These are phyloP conservation scores for Ophiostoma quercus DNA, from an alignment of 2,329 filamentous ascomycete genomes.

Conservation along the genomic window DNA sequence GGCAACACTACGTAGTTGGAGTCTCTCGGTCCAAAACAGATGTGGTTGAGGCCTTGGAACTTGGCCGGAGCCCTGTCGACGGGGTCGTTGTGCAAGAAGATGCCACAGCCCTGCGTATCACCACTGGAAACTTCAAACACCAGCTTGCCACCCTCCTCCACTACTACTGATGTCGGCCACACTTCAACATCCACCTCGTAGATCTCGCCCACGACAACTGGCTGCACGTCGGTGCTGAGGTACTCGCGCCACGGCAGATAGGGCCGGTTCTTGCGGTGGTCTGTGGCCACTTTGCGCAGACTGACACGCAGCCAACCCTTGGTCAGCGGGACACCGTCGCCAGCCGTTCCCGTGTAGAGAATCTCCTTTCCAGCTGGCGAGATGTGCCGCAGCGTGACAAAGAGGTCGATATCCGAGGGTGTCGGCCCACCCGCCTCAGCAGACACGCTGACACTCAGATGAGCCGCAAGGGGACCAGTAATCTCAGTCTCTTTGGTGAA, in stretches of 20 bases:
- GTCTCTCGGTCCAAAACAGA: conserved; percentile 12
- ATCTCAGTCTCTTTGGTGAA: conserved; percentile 63
- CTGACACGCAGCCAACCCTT: conserved; percentile 36
- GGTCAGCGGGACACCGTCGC: conserved; percentile 56
- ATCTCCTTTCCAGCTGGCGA: conserved; percentile 51
- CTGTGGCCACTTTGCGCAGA: conserved; percentile 48
- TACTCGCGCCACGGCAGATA: conserved; percentile 58
- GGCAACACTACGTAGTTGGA: conserved; percentile 15
- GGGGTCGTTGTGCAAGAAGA: conserved; percentile 45
- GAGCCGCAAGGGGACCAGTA: conserved; percentile 61
- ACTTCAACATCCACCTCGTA: conserved; percentile 59
- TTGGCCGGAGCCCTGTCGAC: not conserved
- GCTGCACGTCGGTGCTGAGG: conserved; percentile 49
- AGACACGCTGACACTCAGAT: conserved; percentile 48
- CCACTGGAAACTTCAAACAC: conserved; percentile 52
- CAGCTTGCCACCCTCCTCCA: conserved; percentile 45
- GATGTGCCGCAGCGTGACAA: conserved; percentile 58
- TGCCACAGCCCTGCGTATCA: conserved; percentile 56
- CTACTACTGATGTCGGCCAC: conserved; percentile 59
- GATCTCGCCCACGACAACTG: conserved; percentile 50
- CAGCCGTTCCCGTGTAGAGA: conserved; percentile 60
- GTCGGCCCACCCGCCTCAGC: conserved; percentile 23
- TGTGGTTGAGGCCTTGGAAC: conserved; percentile 17
- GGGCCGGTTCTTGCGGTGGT: conserved; percentile 47
- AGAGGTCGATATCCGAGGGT: conserved; percentile 55